Evolutionary conservation across 139 green algal genomes (phyloP), one percentile per base, ranked within the genome.

Genomic region (Chara braunii): DNA sequence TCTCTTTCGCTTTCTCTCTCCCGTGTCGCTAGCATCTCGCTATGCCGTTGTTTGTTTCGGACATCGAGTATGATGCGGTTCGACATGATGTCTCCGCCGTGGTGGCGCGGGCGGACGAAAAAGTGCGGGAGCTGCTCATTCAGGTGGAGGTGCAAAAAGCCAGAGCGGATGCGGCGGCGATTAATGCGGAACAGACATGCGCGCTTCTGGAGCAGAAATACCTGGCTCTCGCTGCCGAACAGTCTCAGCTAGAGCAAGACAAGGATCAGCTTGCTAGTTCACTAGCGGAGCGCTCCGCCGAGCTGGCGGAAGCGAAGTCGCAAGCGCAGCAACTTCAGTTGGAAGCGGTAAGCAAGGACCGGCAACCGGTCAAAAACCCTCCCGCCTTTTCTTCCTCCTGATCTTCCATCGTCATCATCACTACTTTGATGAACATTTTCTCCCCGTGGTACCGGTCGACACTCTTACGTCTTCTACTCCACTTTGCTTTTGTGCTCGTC

Each of bases 151-250:
- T n/a, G 9, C 22, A 69, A 5, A 69, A 70, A n/a, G 62, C 62
- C 18, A 31, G 57, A 1, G 51, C 62, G n/a, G 62, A 71, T 2
- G 62, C 62, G 23, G 62, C 62, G 24, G 36, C 31, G 4, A 71
- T 71, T 18, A 70, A 72, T 29, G 62, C 62, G 14, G 62, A 71
- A 54, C 62, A 71, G n/a, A 71, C 34, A 7, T 71, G 62, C 51
- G 64, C 62, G 24, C 51, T 71, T 33, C 40, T 71, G 4, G 62
- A 71, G 22, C 62, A 71, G 28, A 71, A 72, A 30, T 71, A 68
- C 54, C 28, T 71, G 9, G 54, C 30, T 23, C 26, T 71, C 18
- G 66, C 51, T 12, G 48, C 32, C 36, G 62, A 71, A 1, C 48
- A 71, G 32, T 51, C 51, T 29, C 62, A 71, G 62, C 51, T 71